Evolutionary conservation across 305 asterid genomes (phyloP), one percentile per base, ranked within the genome.

Genomic region (Euphrasia arctica): DNA sequence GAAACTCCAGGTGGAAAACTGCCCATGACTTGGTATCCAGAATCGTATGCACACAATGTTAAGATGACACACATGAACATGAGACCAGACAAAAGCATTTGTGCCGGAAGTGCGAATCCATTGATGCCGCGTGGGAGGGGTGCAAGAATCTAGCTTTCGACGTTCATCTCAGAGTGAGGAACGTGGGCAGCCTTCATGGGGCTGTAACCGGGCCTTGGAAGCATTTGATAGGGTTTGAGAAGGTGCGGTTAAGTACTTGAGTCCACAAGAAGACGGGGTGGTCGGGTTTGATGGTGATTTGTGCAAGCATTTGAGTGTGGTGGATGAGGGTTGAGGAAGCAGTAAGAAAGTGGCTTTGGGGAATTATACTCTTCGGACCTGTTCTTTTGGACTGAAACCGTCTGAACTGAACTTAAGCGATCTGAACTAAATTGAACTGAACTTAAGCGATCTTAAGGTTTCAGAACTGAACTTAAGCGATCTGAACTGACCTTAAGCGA

Each of bases 1-100:
- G 50, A 31, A 48, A 41, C 5, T 59, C 50, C 78, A 88, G 95
- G 91, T 62, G 95, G 95, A 75, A 83, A 72, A 61, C 72, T 88
- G 49, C 88, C 95, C 18, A 78, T 85, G 87, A 88, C 95, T 39
- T 88, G 95, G 95, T 88, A 88, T 47, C 95, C 95, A 29, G 89
- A 85, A 54, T 74, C 85, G 6, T 88, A 78, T 51, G 78, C 59
- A 3, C 78, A 78, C 31, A 74, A 43, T 1, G 78, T 88, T 15
- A 70, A 72, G n/a, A 88, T 29, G 32, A 29, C 32, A 29, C 3
- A 29, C 32, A 29, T 29, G 32, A 29, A 29, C 32, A 29, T 29
- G 32, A 29, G 32, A 29, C 32, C 32, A 4, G 32, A 29, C 32
- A 29, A 29, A 29, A 29, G 32, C 32, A 29, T 4, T 2, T 2